Evolutionary conservation across 208 protist genomes (phyloP), one percentile per base, ranked within the genome.

Genomic region (Crithidia mellificae): DNA sequence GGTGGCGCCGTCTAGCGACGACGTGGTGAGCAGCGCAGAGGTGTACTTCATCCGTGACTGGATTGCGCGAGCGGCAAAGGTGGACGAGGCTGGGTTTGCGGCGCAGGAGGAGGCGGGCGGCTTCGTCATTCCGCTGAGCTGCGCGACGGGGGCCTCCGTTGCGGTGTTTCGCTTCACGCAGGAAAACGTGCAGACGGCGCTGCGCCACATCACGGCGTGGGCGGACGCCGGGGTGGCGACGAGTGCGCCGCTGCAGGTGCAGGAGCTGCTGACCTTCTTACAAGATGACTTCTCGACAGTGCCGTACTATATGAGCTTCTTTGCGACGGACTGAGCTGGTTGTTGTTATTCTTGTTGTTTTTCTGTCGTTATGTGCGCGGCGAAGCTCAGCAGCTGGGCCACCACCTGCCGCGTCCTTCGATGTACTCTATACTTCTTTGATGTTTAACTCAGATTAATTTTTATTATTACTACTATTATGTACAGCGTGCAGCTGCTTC

Each of bases 31-130:
- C 41, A 66, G 68, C 19, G 68, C 72, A 1, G 80, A 85, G 69
- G 80, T 64, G 41, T 82, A 76, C 62, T 61, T 77, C 27, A 68
- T 85, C 2, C 74, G 80, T 12, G 80, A 85, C 52, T 82, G 76
- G 80, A 75, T 85, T 17, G 44, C 59, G 8, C 50, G 47, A 15
- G 64, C 72, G 19, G 54, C 74, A 6, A 46, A 47, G 43, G 32
- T 49, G 36, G 80, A 85, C 43, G 34, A 39, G 11, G 47, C 43
- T 8, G 66, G 76, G 9, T 74, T 85, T 27, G 25, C 22, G 4
- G 63, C 53, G 17, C 80, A 85, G 63, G 64, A 77, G 38, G 32
- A 32, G 6, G 51, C 24, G 1, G 64, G 75, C 17, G 55, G 44
- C 25, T 36, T 81, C 19, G 15, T 44, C 39, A 53, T 77, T 27